Evolutionary conservation across 73 alveolate genomes (phyloP), one percentile per base, ranked within the genome.

Genomic region (Symbiodinium natans): DNA sequence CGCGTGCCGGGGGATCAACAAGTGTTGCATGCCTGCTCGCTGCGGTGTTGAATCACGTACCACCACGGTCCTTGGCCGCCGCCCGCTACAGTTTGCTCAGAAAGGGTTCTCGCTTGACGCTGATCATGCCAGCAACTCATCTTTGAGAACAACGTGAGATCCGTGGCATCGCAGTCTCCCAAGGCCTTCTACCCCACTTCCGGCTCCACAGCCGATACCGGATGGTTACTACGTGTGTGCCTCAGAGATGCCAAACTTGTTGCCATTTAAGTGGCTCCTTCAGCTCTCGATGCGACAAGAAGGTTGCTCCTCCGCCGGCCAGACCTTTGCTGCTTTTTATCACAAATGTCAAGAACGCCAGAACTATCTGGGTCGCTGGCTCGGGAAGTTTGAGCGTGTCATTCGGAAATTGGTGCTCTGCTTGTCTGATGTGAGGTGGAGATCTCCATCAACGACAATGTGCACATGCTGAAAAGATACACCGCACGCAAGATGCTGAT

Each of bases 231-330:
- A 90, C 39, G 96, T 80, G 25, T 7, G 17, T 23, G 0, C 17
- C 80, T 63, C 36, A 63, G 71, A 23, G 39, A 13, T 27, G 84
- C 41, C 43, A n/a, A 15, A 23, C 40, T 74, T 74, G 75, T 56
- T 15, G 46, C 87, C 48, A 33, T 77, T 31, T 77, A 31, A 15
- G 46, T 34, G 27, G 27, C 10, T 34, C 19, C 13, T 40, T 2
- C 7, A 25, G 34, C 59, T 15, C 59, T 38, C 82, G 33, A 29
- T 25, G 31, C 89, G 36, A 31, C 68, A 7, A 23, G 13, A 17
- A 90, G 96, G 96, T 90, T 52, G 96, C 96, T 13, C 96, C 96
- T n/a, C 96, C 96, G 41, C 96, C 96, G 52, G 80, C 96, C 77
- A 68, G 96, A 71, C 96, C 96, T 1, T 77, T 90, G 34, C 75